phyloP scores from a whole-genome alignment of 2,329 filamentous ascomycete species.

The Thielaviopsis populi region DNA sequence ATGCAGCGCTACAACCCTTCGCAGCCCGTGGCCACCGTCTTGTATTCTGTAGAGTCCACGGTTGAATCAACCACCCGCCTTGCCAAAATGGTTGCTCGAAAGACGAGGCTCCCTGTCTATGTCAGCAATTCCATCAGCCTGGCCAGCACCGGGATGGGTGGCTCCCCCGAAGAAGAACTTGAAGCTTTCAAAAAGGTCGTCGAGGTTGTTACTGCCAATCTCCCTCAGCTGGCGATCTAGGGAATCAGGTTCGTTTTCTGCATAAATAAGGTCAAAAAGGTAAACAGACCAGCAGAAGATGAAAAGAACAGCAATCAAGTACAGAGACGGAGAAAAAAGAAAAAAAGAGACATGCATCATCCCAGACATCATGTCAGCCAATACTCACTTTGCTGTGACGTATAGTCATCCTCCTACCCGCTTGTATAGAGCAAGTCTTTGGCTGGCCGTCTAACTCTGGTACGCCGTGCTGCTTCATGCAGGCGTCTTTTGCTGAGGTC shows the following conservation, averaged over 20 bases:
- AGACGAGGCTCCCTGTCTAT: conserved; percentile 62
- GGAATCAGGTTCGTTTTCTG: background rate
- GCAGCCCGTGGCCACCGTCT: conserved; percentile 59
- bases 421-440: background rate
- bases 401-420: background rate
- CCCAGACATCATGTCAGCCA: background rate
- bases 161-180: conserved; percentile 86
- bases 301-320: background rate
- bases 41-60: conserved; percentile 61
- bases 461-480: background rate
- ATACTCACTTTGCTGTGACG: background rate
- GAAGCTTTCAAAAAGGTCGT: conserved; percentile 66
- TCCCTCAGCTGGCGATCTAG: conserved; percentile 16
- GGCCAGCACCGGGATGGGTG: conserved; percentile 55
- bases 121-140: conserved; percentile 80
- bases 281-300: background rate
- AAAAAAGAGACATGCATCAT: background rate
- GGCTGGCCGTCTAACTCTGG: background rate
- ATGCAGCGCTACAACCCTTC: conserved; percentile 36
- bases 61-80: conserved; percentile 77
- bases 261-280: background rate
- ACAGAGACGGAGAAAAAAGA: background rate
- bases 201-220: conserved; percentile 39
- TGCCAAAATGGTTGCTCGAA: conserved; percentile 67
- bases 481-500: background rate